These are phyloP conservation scores for Phytopythium vexans DNA, from an alignment of 352 stramenopile genomes.

Conservation along the genomic window DNA sequence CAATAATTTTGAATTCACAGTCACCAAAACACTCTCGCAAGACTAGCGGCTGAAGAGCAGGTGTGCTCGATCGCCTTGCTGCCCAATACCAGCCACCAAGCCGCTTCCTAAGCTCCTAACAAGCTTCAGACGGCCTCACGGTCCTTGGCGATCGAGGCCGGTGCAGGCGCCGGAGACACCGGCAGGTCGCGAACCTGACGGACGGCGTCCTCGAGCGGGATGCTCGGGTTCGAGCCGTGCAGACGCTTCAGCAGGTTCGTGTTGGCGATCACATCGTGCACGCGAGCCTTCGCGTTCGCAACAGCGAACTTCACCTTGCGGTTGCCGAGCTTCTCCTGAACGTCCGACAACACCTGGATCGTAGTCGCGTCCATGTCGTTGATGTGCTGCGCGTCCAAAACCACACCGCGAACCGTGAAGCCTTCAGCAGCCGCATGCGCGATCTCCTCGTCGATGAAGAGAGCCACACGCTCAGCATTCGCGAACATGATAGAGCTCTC, in stretches of 20 bases:
- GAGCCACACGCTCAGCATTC: slow-evolving; percentile 49
- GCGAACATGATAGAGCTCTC: slow-evolving; percentile 60
- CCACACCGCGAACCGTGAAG: slow-evolving; percentile 26
- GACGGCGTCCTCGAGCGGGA: slow-evolving; percentile 21
- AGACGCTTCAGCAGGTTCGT: slow-evolving; percentile 42
- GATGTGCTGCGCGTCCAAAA: slow-evolving; percentile 41
- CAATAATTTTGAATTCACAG: no score
- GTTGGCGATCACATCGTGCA: slow-evolving; percentile 32
- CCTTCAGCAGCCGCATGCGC: slow-evolving; percentile 8
- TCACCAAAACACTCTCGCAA: no score
- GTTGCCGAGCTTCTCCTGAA: slow-evolving; percentile 49
- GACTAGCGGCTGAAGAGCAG: no score
- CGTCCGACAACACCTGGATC: slow-evolving; percentile 53
- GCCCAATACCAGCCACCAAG: no score
- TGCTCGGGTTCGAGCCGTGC: slow-evolving; percentile 13
- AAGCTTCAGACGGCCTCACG: no score
- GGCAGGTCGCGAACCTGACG: slow-evolving; percentile 16
- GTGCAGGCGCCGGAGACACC: no score
- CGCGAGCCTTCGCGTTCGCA: slow-evolving; percentile 32
- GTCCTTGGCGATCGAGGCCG: no score
- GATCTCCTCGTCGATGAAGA: slow-evolving; percentile 42
- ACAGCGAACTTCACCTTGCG: slow-evolving; percentile 35
- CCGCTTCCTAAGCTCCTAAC: no score
- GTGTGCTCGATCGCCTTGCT: no score
- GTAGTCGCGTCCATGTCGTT: slow-evolving; percentile 64